phyloP scores from a whole-genome alignment of 148 eudicot genomes.

The Beta vulgaris region DNA sequence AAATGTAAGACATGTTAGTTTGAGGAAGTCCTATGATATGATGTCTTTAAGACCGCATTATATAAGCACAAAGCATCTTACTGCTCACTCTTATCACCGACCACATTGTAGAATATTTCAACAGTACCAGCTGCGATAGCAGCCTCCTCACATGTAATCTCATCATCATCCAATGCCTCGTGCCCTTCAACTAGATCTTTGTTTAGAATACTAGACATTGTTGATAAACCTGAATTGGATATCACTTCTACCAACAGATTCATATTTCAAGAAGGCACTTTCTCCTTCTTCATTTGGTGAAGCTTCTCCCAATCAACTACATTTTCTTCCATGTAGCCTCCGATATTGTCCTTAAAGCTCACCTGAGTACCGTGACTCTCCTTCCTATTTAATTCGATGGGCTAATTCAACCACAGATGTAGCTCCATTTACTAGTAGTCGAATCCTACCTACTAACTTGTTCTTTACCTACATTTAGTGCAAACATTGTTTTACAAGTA shows the following conservation, averaged over 20 bases:
- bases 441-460: constrained; percentile 73
- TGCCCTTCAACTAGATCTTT: constrained; percentile 49
- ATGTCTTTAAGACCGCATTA: too few species aligned
- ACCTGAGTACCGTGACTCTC: constrained; percentile 32
- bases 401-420: constrained; percentile 57
- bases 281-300: constrained; percentile 48
- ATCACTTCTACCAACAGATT: too few species aligned
- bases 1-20: too few species aligned
- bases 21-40: too few species aligned
- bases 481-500: neutral
- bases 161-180: too few species aligned
- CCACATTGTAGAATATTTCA: constrained; percentile 58
- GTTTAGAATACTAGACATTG: constrained; percentile 52
- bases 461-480: constrained; percentile 53
- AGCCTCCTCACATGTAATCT: constrained; percentile 71
- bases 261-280: constrained; percentile 38
- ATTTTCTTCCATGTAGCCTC: constrained; percentile 33
- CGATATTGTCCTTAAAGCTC: constrained; percentile 40
- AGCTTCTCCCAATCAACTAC: constrained; percentile 62
- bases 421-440: constrained; percentile 83
- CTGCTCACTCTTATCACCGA: constrained; percentile 27
- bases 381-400: constrained; percentile 27
- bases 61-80: constrained; percentile 9
- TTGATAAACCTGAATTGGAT: constrained; percentile 67
- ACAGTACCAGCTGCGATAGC: constrained; percentile 76